Conservation (phyloP, 2,329 filamentous ascomycete species). For the Aspergillus vadensis region DNA sequence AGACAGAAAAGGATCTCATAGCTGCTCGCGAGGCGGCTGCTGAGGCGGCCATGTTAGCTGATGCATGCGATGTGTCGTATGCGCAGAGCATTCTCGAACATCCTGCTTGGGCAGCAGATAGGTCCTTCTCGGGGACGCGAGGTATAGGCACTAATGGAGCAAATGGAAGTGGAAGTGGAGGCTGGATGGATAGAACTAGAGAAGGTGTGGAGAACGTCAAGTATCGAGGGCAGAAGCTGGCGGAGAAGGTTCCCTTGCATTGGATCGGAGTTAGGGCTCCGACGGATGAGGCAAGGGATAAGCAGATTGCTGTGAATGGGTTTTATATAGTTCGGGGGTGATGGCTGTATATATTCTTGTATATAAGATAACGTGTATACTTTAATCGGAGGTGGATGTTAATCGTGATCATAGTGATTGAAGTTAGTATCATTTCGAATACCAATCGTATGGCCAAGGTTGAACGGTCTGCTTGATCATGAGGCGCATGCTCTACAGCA, state of each 20-base stretch:
- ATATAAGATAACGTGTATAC: too few species aligned
- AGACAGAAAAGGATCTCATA: slow-evolving; percentile 28
- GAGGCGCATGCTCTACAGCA: too few species aligned
- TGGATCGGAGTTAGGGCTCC: slow-evolving; percentile 58
- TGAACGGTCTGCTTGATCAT: too few species aligned
- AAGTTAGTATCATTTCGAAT: too few species aligned
- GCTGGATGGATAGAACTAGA: slow-evolving; percentile 43
- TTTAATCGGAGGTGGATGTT: background rate
- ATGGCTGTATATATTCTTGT: background rate
- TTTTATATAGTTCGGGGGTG: slow-evolving; percentile 39
- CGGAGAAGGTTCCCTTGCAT: slow-evolving; percentile 63
- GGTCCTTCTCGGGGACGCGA: background rate
- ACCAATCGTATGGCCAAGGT: too few species aligned
- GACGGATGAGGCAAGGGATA: slow-evolving; percentile 50
- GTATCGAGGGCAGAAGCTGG: slow-evolving; percentile 54
- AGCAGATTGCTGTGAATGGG: slow-evolving; percentile 37
- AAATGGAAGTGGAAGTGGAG: background rate
- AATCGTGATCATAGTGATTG: background rate
- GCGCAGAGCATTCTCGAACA: slow-evolving; percentile 41
- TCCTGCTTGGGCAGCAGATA: slow-evolving; percentile 42
- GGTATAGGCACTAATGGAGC: background rate
- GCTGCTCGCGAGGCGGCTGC: slow-evolving; percentile 38
- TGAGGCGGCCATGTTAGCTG: slow-evolving; percentile 41
- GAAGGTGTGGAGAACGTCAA: slow-evolving; percentile 54
- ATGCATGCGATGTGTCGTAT: slow-evolving; percentile 43